phyloP scores from a whole-genome alignment of 169 alveolate species.

The Eimeria tenella region DNA sequence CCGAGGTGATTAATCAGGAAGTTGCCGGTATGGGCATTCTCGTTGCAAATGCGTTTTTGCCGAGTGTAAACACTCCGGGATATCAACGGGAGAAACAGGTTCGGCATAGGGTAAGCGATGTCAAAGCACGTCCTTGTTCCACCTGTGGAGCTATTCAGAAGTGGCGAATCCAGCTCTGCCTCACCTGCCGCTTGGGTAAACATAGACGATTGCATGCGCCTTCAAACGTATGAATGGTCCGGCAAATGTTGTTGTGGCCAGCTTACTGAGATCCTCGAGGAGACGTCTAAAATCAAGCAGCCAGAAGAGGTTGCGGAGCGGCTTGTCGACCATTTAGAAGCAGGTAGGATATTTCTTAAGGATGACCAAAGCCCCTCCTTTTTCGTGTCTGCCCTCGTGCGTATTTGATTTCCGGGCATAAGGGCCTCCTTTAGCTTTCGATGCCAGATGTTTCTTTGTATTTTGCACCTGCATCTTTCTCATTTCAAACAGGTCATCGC shows the following conservation, averaged over 20 bases:
- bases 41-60: constrained; percentile 74
- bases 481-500: constrained; percentile 43
- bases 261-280: constrained; percentile 73
- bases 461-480: background rate
- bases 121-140: too few species aligned
- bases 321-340: constrained; percentile 46
- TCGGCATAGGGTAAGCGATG: constrained; percentile 72
- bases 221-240: background rate
- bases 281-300: constrained; percentile 3
- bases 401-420: background rate
- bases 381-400: background rate
- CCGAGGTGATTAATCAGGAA: constrained; percentile 78
- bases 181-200: too few species aligned
- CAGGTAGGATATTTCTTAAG: constrained; percentile 40
- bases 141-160: background rate
- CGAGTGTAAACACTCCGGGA: constrained; percentile 79
- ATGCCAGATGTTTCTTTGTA: background rate
- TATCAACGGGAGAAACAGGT: constrained; percentile 70
- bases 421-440: background rate
- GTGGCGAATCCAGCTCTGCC: background rate
- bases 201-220: background rate
- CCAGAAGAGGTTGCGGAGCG: constrained; percentile 63
- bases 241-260: background rate
- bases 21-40: constrained; percentile 62
- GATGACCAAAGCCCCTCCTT: background rate